Conservation (phyloP, 768 basidiomycete species). For the Cystobasidium tubakii region DNA sequence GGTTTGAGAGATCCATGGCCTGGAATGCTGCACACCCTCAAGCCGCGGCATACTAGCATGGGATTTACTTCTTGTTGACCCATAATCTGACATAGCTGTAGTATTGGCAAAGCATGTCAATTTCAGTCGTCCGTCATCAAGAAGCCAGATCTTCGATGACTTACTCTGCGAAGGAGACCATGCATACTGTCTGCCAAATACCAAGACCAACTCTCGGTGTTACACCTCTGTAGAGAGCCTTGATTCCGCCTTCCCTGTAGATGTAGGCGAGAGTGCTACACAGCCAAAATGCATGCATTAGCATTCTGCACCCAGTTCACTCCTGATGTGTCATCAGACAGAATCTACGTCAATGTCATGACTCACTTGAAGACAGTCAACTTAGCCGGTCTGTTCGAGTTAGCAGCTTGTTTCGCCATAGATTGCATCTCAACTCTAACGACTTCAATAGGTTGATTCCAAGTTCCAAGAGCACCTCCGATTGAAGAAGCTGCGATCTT, state of each 20-base stretch:
- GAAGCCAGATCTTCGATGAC: constrained; percentile 58
- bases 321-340: too few species aligned
- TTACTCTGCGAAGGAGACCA: constrained; percentile 97
- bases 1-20: too few species aligned
- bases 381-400: constrained; percentile 72
- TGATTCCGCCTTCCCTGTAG: constrained; percentile 92
- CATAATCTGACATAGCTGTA: constrained; percentile 26
- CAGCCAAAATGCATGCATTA: too few species aligned
- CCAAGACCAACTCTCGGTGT: constrained; percentile 93
- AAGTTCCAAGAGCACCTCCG: constrained; percentile 84
- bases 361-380: constrained; percentile 63
- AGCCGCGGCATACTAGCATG: too few species aligned
- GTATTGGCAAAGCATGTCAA: neutral
- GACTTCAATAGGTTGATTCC: constrained; percentile 99
- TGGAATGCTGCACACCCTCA: too few species aligned
- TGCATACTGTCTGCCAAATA: constrained; percentile 96
- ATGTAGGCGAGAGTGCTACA: constrained; percentile 87
- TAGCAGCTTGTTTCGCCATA: constrained; percentile 73
- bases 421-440: constrained; percentile 99
- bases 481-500: constrained; percentile 82
- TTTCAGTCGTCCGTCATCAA: neutral
- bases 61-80: constrained; percentile 22
- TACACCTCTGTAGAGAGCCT: constrained; percentile 93
- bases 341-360: neutral
- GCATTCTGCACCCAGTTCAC: too few species aligned